These are phyloP conservation scores for Ambrosia artemisiifolia DNA, from an alignment of 129 eudicot species.

Conservation along the genomic window DNA sequence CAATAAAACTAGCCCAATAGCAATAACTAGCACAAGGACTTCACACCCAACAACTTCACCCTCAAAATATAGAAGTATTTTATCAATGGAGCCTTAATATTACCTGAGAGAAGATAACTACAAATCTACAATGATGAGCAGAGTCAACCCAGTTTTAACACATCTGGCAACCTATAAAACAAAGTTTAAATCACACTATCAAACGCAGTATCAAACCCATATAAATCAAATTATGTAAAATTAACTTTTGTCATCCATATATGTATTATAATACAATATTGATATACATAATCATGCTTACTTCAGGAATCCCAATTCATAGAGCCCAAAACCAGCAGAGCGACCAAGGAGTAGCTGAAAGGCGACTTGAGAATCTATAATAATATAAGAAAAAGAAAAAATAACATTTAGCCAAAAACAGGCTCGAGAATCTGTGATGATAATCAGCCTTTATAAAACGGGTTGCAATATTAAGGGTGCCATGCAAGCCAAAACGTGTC, in stretches of 20 bases:
- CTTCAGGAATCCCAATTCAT: slow-evolving; percentile 75
- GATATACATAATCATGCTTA: slow-evolving; percentile 12
- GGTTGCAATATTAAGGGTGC: too few relatives aligned
- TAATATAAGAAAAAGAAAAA: background rate
- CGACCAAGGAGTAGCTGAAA: slow-evolving; percentile 62
- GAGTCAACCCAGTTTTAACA: slow-evolving; percentile 67
- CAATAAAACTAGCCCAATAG: too few relatives aligned
- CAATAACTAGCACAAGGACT: too few relatives aligned
- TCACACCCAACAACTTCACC: too few relatives aligned
- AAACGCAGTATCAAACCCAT: too few relatives aligned
- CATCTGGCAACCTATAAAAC: slow-evolving; percentile 58
- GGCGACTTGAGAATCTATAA: slow-evolving; percentile 51
- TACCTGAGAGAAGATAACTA: slow-evolving; percentile 59
- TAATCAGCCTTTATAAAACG: too few relatives aligned
- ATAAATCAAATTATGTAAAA: too few relatives aligned
- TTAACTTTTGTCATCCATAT: too few relatives aligned
- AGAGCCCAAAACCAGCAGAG: slow-evolving; percentile 71
- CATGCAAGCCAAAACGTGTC: too few relatives aligned
- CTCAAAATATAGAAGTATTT: background rate
- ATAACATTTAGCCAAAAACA: background rate
- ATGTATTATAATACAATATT: too few relatives aligned
- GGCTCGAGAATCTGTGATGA: background rate
- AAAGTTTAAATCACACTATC: slow-evolving; percentile 5
- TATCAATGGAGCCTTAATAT: background rate
- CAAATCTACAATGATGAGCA: slow-evolving; percentile 55